Conservation (phyloP, 768 basidiomycete species). For the Mycena sanguinolenta region DNA sequence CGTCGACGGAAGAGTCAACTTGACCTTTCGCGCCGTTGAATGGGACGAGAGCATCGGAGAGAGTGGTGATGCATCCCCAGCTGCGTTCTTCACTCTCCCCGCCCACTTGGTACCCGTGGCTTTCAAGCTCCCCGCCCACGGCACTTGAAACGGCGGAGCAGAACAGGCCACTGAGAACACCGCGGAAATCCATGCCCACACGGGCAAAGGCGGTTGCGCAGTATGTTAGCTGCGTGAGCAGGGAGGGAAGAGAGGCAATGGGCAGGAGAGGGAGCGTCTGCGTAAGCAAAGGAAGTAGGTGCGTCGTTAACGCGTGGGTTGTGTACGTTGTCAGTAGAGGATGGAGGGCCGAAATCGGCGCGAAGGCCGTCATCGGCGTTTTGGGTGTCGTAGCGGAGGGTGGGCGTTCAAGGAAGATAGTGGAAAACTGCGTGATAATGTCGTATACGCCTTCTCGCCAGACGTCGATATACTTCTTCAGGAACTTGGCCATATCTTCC, state of each 20-base stretch:
- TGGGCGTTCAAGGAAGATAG: conserved; percentile 87
- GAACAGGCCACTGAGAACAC: conserved; percentile 75
- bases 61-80: conserved; percentile 30
- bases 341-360: conserved; percentile 52
- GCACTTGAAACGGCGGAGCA: conserved; percentile 70
- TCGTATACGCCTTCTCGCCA: conserved; percentile 96
- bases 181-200: conserved; percentile 92
- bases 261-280: conserved; percentile 73
- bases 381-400: conserved; percentile 47
- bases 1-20: conserved; percentile 55
- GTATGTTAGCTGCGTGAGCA: conserved; percentile 94
- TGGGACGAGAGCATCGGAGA: conserved; percentile 33
- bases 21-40: conserved; percentile 32
- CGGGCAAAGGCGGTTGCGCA: conserved; percentile 92
- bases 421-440: conserved; percentile 88
- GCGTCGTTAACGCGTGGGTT: conserved; percentile 68
- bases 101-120: conserved; percentile 56
- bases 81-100: conserved; percentile 39
- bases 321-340: conserved; percentile 76
- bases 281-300: conserved; percentile 77
- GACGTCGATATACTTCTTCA: conserved; percentile 89
- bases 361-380: conserved; percentile 39
- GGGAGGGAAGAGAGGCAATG: conserved; percentile 78
- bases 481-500: conserved; percentile 81
- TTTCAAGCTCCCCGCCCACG: conserved; percentile 65